Conservation (phyloP, 2,329 filamentous ascomycete genomes). For the Microsporum audouinii region DNA sequence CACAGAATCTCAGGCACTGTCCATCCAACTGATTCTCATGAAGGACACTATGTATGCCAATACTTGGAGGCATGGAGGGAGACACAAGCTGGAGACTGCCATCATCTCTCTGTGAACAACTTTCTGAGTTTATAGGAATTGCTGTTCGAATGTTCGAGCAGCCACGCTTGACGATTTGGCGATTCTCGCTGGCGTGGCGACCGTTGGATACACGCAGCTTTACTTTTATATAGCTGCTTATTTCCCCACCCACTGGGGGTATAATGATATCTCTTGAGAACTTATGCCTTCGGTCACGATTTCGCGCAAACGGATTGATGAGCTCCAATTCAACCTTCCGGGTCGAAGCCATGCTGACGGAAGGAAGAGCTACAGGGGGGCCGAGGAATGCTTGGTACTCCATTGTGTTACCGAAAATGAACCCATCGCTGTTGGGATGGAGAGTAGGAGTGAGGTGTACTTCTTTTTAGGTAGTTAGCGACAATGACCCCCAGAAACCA, state of each 20-base stretch:
- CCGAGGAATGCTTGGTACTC: not conserved
- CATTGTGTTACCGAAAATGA: not conserved
- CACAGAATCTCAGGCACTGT: constrained; percentile 3
- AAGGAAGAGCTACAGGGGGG: not conserved
- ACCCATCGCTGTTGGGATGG: not conserved
- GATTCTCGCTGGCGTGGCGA: not conserved
- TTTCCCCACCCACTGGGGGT: not conserved
- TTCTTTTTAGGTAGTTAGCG: not conserved
- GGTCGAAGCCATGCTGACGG: not conserved
- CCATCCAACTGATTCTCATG: not conserved
- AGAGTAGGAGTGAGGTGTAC: not conserved
- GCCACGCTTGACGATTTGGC: not conserved
- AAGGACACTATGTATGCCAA: not conserved
- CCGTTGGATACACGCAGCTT: not conserved
- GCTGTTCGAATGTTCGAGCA: not conserved
- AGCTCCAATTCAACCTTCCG: not conserved
- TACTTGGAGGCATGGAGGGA: not conserved
- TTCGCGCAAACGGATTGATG: constrained; percentile 2
- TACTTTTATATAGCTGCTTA: constrained; percentile 12
- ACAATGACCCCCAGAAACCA: not conserved
- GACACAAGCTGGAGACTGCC: not conserved
- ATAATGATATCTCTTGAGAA: not conserved
- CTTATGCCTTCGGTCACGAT: not conserved
- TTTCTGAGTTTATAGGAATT: not conserved
- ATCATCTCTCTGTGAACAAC: not conserved